Evolutionary conservation across 2,329 filamentous ascomycete genomes (phyloP).

Genomic region (Penicillium sp.): DNA sequence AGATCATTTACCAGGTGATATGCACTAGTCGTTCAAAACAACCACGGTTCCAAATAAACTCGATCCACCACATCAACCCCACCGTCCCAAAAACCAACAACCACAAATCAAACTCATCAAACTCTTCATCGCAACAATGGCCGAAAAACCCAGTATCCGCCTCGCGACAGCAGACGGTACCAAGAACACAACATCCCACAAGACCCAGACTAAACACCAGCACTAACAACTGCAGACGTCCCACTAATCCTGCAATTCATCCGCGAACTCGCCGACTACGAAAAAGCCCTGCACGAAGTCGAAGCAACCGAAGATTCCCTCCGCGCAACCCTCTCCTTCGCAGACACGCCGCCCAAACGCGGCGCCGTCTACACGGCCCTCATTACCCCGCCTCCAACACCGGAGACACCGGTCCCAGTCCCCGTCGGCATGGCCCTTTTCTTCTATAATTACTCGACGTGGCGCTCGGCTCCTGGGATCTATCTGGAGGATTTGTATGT

Average conservation of each 20-base stretch:
- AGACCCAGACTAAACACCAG: not conserved
- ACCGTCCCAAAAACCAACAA: no score
- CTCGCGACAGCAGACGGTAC: conserved; percentile 39
- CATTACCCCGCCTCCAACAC: conserved; percentile 49
- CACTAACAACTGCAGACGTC: conserved; percentile 55
- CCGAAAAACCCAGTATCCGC: conserved; percentile 35
- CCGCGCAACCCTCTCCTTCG: conserved; percentile 70
- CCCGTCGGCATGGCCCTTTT: conserved; percentile 78
- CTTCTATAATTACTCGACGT: conserved; percentile 95
- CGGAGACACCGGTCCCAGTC: conserved; percentile 30
- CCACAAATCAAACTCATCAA: no score
- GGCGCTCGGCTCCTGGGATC: conserved; percentile 79
- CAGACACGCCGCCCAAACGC: conserved; percentile 44
- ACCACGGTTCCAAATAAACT: no score
- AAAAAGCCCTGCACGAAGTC: conserved; percentile 67
- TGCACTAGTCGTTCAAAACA: no score
- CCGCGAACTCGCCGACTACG: conserved; percentile 79
- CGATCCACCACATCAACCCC: no score
- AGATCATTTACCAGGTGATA: no score
- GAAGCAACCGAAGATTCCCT: conserved; percentile 73
- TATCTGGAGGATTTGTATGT: conserved; percentile 95
- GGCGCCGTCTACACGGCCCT: conserved; percentile 71
- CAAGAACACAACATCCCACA: conserved; percentile 4
- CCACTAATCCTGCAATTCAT: conserved; percentile 75
- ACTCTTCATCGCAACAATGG: no score